A percentile compares a stretch with the other conserved stretches of the same genome.
phyloP scores from a whole-genome alignment of 495 filamentous ascomycete genomes.

The Neurospora sublineolata region DNA sequence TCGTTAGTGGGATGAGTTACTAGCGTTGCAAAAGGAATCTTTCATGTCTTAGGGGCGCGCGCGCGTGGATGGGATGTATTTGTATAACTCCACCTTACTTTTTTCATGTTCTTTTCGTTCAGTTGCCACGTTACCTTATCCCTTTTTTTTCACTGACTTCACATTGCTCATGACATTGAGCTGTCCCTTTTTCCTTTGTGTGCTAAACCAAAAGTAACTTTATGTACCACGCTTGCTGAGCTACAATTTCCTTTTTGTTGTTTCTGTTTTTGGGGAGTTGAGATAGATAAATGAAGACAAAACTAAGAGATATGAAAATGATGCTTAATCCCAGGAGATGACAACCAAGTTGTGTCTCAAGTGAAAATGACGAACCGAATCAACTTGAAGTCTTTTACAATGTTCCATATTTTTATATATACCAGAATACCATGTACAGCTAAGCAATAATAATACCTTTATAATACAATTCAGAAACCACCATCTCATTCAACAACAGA shows the following conservation, averaged over 20 bases:
- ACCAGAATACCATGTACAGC: neutral
- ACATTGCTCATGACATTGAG: too few relatives aligned
- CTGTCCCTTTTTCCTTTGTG: neutral
- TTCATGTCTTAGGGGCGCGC: neutral
- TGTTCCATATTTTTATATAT: neutral
- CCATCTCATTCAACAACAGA: too few relatives aligned
- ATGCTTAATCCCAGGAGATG: too few relatives aligned
- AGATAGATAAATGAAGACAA: neutral
- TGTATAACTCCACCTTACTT: neutral
- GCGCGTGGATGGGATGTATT: neutral
- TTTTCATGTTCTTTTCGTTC: neutral
- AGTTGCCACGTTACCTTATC: neutral
- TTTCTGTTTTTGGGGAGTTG: neutral
- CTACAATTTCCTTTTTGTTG: neutral
- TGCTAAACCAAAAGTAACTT: neutral
- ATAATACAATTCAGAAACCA: neutral
- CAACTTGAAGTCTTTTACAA: neutral
- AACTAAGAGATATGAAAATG: neutral
- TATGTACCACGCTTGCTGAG: neutral
- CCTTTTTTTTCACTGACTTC: neutral
- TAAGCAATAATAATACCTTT: neutral
- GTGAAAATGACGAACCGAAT: neutral
- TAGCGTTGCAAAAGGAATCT: neutral
- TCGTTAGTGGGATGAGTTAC: neutral
- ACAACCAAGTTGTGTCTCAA: neutral